phyloP scores from a whole-genome alignment of 305 asterid genomes.

The Fraxinus angustifolia region DNA sequence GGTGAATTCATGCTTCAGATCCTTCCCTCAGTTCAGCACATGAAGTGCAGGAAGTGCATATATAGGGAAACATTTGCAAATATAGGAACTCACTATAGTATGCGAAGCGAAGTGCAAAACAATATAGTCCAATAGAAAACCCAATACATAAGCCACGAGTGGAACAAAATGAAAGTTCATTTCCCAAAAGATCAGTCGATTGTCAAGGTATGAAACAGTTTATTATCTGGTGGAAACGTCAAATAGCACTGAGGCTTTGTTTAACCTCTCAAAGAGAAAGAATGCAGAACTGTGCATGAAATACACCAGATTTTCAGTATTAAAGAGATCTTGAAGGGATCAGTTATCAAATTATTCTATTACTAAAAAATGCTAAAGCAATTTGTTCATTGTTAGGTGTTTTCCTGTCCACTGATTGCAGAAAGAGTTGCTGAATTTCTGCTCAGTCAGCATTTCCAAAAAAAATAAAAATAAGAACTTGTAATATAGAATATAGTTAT shows the following conservation, averaged over 20 bases:
- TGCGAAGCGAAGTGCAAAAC: slow-evolving; percentile 5
- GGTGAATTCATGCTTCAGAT: slow-evolving; percentile 1
- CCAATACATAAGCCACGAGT: slow-evolving; percentile 2
- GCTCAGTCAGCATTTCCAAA: background rate
- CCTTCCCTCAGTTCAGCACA: slow-evolving; percentile 5
- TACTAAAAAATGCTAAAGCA: background rate
- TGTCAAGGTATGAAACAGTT: slow-evolving; percentile 4
- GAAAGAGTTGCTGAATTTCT: slow-evolving; percentile 1
- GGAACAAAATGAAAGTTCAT: background rate
- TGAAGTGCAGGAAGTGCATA: background rate
- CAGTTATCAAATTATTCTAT: slow-evolving; percentile 4
- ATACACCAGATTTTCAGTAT: background rate
- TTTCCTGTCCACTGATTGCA: slow-evolving; percentile 11
- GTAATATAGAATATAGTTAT: background rate
- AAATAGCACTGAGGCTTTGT: slow-evolving; percentile 6
- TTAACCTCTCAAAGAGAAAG: slow-evolving; percentile 8
- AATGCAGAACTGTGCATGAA: background rate
- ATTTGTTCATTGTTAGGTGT: background rate
- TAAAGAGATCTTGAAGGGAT: background rate
- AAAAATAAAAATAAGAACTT: background rate
- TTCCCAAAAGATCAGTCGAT: background rate
- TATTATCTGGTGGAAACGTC: background rate
- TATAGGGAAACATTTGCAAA: background rate
- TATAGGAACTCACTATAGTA: slow-evolving; percentile 9
- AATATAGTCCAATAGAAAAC: background rate